Base-by-base conservation (phyloP, 768 basidiomycete genomes). In the Boletus patriciae region DNA sequence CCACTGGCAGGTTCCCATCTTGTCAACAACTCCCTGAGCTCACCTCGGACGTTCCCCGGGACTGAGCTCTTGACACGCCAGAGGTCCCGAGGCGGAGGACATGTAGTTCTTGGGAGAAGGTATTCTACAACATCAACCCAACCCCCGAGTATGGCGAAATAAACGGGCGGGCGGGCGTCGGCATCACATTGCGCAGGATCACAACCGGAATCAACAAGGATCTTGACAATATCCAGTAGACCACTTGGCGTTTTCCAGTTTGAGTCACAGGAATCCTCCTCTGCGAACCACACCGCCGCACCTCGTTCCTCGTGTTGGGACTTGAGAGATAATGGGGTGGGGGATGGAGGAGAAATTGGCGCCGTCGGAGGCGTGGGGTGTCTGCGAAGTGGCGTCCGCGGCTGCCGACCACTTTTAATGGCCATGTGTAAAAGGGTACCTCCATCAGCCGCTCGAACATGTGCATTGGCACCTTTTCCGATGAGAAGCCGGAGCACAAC, bases 181-280 rank as follows among this genome's bases (percentile, higher is more conserved):
- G 27, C 31, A 25, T 46, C 49, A 10, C 58, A 38, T 7, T 21
- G 29, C 4, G 50, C 52, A 15, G 50, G 57, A 47, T 59, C 23
- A 16, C 58, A 52, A 19, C 58, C 57, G 1, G 41, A 23, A 31
- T n/a, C 11, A 11, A 59, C 45, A 13, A 59, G 49, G 9, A 52
- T 1, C 29, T 27, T 18, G 29, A 52, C 5, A 11, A 34, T 27
- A 0, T 13, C 19, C 56, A 50, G 13, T 19, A 9, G 50, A n/a
- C n/a, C n/a, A n/a, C n/a, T n/a, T n/a, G n/a, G n/a, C n/a, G n/a
- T n/a, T n/a, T n/a, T n/a, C n/a, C n/a, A n/a, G n/a, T n/a, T n/a
- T n/a, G n/a, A n/a, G n/a, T n/a, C n/a, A n/a, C n/a, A 50, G 4
- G 7, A 13, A n/a, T n/a, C n/a, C n/a, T n/a, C n/a, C n/a, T n/a